Evolutionary conservation across 2,329 filamentous ascomycete genomes (phyloP).

Genomic region (Ceratocystis colombiana): DNA sequence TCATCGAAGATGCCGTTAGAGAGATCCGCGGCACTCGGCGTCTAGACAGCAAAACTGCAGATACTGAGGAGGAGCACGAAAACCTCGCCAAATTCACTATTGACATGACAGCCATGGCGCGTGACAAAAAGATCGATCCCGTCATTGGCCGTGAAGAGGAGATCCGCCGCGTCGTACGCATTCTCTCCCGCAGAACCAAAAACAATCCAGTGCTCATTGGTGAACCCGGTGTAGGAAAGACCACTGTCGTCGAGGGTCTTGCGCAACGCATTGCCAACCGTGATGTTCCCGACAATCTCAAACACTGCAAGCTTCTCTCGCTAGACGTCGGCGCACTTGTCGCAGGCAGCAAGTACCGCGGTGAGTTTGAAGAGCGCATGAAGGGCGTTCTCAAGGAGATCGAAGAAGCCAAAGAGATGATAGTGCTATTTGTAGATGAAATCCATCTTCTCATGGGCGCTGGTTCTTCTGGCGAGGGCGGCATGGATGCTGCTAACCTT

Average conservation of each 20-base stretch:
- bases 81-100: slow-evolving; percentile 97
- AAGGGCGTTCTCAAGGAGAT: slow-evolving; percentile 98
- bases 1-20: slow-evolving; percentile 81
- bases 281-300: slow-evolving; percentile 91
- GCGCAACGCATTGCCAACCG: slow-evolving; percentile 92
- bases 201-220: slow-evolving; percentile 98
- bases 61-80: slow-evolving; percentile 85
- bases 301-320: slow-evolving; percentile 85
- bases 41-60: slow-evolving; percentile 92
- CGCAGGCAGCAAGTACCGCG: slow-evolving; percentile 94
- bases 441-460: slow-evolving; percentile 98
- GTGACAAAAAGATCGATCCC: slow-evolving; percentile 95
- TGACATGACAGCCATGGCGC: slow-evolving; percentile 92
- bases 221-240: slow-evolving; percentile 97
- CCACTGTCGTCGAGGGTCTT: slow-evolving; percentile 91
- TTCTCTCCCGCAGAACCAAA: slow-evolving; percentile 86
- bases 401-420: slow-evolving; percentile 85
- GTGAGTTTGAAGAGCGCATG: slow-evolving; percentile 98
- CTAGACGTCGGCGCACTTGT: slow-evolving; percentile 92
- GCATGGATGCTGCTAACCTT: slow-evolving; percentile 97
- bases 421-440: slow-evolving; percentile 96
- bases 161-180: slow-evolving; percentile 82
- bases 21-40: slow-evolving; percentile 85
- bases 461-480: slow-evolving; percentile 84
- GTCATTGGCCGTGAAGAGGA: slow-evolving; percentile 96